Conservation (phyloP, 768 basidiomycete genomes). For the Boletus sp. region DNA sequence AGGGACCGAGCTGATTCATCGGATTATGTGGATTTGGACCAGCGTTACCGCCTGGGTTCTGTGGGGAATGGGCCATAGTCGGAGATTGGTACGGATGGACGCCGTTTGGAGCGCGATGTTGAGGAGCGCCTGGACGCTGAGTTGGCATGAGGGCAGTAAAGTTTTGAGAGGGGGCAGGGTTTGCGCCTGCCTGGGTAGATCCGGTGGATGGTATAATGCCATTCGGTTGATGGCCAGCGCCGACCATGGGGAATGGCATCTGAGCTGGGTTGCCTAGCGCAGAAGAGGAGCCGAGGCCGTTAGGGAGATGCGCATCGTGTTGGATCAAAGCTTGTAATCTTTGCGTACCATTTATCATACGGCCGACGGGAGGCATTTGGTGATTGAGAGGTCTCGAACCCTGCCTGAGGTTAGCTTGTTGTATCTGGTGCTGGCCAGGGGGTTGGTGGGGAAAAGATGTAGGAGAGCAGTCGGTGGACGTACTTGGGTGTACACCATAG, state of each 20-base stretch:
- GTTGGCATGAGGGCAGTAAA: constrained; percentile 35
- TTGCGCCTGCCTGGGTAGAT: constrained; percentile 28
- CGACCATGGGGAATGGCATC: constrained; percentile 28
- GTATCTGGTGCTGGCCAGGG: constrained; percentile 36
- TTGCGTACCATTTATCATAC: constrained; percentile 36
- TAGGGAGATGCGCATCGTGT: not conserved
- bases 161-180: constrained; percentile 32
- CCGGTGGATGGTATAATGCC: constrained; percentile 37
- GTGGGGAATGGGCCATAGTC: constrained; percentile 61
- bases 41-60: constrained; percentile 38
- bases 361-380: constrained; percentile 27
- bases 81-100: constrained; percentile 59
- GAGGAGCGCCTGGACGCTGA: constrained; percentile 33
- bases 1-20: constrained; percentile 53
- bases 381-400: constrained; percentile 24
- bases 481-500: constrained; percentile 69
- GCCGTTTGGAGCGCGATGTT: constrained; percentile 47
- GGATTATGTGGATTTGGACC: constrained; percentile 34
- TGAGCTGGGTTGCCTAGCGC: constrained; percentile 20
- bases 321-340: not conserved
- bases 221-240: constrained; percentile 42
- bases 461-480: constrained; percentile 22
- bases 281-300: constrained; percentile 16
- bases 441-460: constrained; percentile 13
- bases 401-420: constrained; percentile 35